Evolutionary conservation across 306 rosid species (phyloP), one percentile per base, ranked within the genome.

Genomic region (Sphenostylis stenocarpa): DNA sequence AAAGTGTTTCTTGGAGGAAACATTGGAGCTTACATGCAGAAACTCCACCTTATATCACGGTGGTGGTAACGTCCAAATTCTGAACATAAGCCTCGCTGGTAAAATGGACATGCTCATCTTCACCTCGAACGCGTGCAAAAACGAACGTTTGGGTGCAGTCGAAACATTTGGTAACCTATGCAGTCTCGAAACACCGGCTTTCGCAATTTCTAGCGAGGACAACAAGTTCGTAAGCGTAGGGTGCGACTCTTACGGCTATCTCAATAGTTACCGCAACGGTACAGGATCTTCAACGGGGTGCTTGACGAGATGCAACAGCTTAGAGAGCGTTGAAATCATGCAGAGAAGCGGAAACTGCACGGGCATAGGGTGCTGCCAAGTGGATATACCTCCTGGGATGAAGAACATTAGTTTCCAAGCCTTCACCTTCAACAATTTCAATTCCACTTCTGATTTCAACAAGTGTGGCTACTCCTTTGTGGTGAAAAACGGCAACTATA

Each of bases 351-450:
- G 15, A 3, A 24, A 14, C 26, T 80, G 83, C 4, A 63, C 68
- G 0, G 83, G 79, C 43, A 31, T 73, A 0, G 83, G 77, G 72
- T 79, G 77, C 5, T 71, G 83, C 36, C 34, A 71, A 44, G 58
- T 79, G 1, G 61, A 51, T 2, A 23, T 70, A 33, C 82, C 82
- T 21, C 34, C 6, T 2, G 61, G 6, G 0, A 70, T 33, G 75
- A 51, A 6, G 34, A 20, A 51, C 2, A 49, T 70, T 0, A 51
- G 6, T 0, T 0, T 31, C 0, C 1, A 10, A 14, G 47, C 75
- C 1, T 17, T 2, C 5, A 31, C 31, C 19, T 49, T 29, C 6
- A 2, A 12, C 20, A 70, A 70, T 49, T 70, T 57, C 75, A 33
- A 49, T 0, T 5, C 1, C 13, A 31, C 48, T 1, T 31, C 7